Percentiles rank a stretch among this genome's conserved stretches.
Conservation (phyloP, 1,284 basidiomycete genomes). For the Pascua sp. region DNA sequence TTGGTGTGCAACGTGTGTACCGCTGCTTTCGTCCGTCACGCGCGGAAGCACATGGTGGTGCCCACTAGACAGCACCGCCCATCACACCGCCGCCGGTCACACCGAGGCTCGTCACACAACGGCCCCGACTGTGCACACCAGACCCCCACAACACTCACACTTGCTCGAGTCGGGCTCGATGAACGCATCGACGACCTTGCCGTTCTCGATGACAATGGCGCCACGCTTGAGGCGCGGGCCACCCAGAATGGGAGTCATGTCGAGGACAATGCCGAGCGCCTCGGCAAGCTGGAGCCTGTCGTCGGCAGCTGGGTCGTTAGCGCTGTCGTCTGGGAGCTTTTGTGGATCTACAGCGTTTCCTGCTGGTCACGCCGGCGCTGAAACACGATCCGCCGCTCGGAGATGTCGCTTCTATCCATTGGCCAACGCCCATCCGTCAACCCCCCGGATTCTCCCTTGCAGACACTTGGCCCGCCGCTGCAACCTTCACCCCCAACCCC, state of each 20-base stretch:
- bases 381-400: not conserved
- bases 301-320: conserved; percentile 56
- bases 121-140: not conserved
- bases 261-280: conserved; percentile 62
- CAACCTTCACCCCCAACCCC: not conserved
- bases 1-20: too few relatives aligned
- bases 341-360: not conserved
- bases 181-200: conserved; percentile 57
- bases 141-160: conserved; percentile 25
- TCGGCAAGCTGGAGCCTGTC: conserved; percentile 61
- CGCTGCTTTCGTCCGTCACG: too few relatives aligned
- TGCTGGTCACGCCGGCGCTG: not conserved
- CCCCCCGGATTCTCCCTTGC: too few relatives aligned
- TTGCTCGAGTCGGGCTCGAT: conserved; percentile 61
- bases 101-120: conserved; percentile 1
- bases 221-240: conserved; percentile 63
- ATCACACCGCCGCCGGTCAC: too few relatives aligned
- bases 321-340: not conserved
- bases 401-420: too few relatives aligned
- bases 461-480: too few relatives aligned
- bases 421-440: too few relatives aligned
- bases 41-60: too few relatives aligned
- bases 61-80: too few relatives aligned
- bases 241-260: conserved; percentile 62
- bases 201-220: conserved; percentile 51